Base-by-base conservation (phyloP, 192 early-diverging fungal genomes). In the Umbelopsis ramanniana region DNA sequence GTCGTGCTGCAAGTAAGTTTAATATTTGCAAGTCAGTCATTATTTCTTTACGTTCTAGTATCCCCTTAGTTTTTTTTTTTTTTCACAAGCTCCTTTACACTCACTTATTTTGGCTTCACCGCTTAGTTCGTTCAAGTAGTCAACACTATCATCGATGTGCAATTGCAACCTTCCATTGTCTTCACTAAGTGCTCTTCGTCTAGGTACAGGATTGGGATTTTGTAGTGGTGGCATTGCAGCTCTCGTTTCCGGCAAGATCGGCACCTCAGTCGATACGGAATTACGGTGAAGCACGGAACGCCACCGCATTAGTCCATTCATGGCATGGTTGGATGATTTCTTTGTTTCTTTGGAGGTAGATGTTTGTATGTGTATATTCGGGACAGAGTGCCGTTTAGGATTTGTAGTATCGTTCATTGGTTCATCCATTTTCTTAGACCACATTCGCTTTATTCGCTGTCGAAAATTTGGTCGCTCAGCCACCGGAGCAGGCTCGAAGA, bases 271-370 rank as follows among this genome's bases (percentile, higher is more conserved):
- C 4, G 57, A 37, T 17, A 63, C 33, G 26, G 57, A 63, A 17
- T 63, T 63, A 35, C 57, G 57, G 17, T 37, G 26, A 10, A 63
- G 17, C 26, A 38, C 57, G 7, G 57, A 38, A 14, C 57, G 57
- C 57, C 57, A 63, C 33, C 57, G 57, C 26, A n/a, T 50, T 17
- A 50, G 19, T 50, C 48, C 48, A 21, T 50, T 50, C 48, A 50
- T 50, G 48, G 15, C 2, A 50, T 17, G 48, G 48, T 50, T 50
- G 48, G n/a, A 50, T 6, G 48, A 50, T 15, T 21, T 17, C n/a
- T 21, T 50, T n/a, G 48, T 50, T 21, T 50, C 48, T 50, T 21
- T 50, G 11, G 48, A 21, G 7, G 48, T 6, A 50, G 48, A 15
- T 50, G 48, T 50, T 15, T 50, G 48, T 1, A 50, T n/a, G n/a